Base-by-base conservation (phyloP, 306 rosid genomes). In the Inga oerstediana region DNA sequence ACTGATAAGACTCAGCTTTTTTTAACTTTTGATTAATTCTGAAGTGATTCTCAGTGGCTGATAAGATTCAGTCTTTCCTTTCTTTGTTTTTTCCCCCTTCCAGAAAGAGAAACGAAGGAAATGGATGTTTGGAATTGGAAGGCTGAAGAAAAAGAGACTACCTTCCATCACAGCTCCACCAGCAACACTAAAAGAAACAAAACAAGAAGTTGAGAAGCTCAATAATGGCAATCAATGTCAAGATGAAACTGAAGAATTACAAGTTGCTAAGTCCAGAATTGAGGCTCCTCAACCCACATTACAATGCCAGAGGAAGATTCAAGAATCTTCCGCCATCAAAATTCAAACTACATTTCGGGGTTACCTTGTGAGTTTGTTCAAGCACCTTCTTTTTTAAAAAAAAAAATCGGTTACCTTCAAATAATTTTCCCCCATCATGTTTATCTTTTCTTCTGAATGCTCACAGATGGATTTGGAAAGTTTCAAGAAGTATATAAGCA, bases 111-210 rank as follows among this genome's bases (percentile, higher is more conserved):
- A 88, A 87, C 93, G 91, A 90, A 92, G 96, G 84, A 91, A 88
- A 88, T 91, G 96, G 98, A 74, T 89, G 58, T 93, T 90, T 80
- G 98, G 97, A 81, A 93, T 90, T 81, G 98, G 97, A 82, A 93
- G 89, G 85, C 49, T 92, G 45, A 91, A 72, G 86, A 82, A 68
- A 64, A 89, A 93, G 82, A 89, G 91, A 76, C 37, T 88, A 65
- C 84, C 93, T 75, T 86, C 97, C 46, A 72, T 93, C 62, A 77
- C 90, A 43, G 97, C 88, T 43, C 91, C 94, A 58, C 77, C 45
- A 32, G 8, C 80, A 52, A 20, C 76, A 44, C 51, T 71, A 32
- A 85, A 86, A 64, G 87, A 64, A 81, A 81, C 41, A 79, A 75
- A 32, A 66, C 45, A 71, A 48, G 86, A 89, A 83, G 94, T 88